A percentile compares a stretch with the other conserved stretches of the same genome.
These are phyloP conservation scores for Tillandsia leiboldiana DNA, from an alignment of 176 grass and related monocot genomes.

Conservation along the genomic window DNA sequence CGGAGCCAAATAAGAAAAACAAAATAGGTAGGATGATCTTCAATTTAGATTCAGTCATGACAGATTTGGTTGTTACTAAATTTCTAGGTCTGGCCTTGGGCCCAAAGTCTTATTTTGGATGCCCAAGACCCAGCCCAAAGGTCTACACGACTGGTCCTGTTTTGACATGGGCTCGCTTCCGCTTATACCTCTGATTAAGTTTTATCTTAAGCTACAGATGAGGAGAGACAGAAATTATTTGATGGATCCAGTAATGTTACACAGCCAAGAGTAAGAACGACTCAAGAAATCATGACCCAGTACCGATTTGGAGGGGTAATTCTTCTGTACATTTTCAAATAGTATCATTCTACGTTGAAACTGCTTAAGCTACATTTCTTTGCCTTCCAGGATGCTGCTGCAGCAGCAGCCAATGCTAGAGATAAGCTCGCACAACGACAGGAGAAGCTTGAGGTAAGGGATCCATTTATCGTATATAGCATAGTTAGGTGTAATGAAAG, in stretches of 20 bases:
- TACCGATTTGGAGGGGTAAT: constrained; percentile 78
- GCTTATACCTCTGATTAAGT: constrained; percentile 7
- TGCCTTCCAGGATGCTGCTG: constrained; percentile 52
- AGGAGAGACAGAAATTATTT: constrained; percentile 42
- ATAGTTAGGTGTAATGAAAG: no score
- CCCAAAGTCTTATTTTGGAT: no score
- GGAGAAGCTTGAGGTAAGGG: constrained; percentile 77
- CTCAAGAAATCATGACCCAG: constrained; percentile 86
- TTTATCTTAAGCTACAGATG: constrained; percentile 25
- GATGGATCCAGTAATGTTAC: constrained; percentile 41
- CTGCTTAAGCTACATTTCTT: background rate
- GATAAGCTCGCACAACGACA: constrained; percentile 74
- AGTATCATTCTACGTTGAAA: background rate
- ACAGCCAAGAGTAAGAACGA: constrained; percentile 64
- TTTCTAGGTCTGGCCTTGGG: no score
- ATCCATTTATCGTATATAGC: background rate
- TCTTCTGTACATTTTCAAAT: background rate
- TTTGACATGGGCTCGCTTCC: no score
- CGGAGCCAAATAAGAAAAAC: constrained; percentile 21
- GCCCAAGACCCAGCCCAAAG: no score
- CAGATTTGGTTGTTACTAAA: no score
- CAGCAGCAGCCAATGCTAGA: constrained; percentile 70
- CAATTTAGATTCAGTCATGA: constrained; percentile 3
- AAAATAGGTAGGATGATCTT: constrained; percentile 24
- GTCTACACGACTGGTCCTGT: no score